Evolutionary conservation across 78 protist species (phyloP).

Genomic region (Monosiga brevicollis): DNA sequence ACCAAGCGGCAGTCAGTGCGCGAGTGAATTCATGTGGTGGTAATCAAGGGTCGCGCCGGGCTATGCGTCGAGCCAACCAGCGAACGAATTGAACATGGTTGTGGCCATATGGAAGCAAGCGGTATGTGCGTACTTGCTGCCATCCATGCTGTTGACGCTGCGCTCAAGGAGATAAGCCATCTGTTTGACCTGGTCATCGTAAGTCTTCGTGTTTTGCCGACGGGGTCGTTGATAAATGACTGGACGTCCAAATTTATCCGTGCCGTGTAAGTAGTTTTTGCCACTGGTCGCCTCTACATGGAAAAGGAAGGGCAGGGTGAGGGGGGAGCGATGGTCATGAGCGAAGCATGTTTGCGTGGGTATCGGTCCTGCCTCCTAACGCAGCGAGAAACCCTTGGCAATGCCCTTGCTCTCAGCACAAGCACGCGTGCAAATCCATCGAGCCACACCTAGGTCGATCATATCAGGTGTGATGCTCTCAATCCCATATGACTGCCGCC

Average conservation of each 20-base stretch:
- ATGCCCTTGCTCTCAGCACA: too few species aligned
- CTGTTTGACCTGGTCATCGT: conserved; percentile 32
- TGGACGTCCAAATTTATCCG: conserved; percentile 25
- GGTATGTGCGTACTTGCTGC: too few species aligned
- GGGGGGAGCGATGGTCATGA: too few species aligned
- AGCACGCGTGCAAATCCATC: neutral
- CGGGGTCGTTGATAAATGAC: conserved; percentile 35
- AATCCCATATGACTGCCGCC: neutral
- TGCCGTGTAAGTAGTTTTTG: conserved; percentile 36
- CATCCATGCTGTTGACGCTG: neutral
- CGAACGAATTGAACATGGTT: too few species aligned
- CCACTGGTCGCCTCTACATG: conserved; percentile 43
- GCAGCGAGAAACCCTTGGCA: too few species aligned
- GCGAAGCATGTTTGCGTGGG: too few species aligned
- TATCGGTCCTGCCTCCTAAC: too few species aligned
- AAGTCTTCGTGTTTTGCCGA: conserved; percentile 40
- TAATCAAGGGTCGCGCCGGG: too few species aligned
- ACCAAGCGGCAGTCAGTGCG: neutral
- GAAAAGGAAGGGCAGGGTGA: too few species aligned
- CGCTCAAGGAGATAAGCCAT: conserved; percentile 36
- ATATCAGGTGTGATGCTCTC: neutral
- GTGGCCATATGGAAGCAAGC: too few species aligned
- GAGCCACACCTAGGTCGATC: neutral
- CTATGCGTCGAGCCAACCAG: too few species aligned
- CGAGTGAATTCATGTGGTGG: conserved; percentile 8